A percentile compares a stretch with the other conserved stretches of the same genome.
phyloP scores from a whole-genome alignment of 768 basidiomycete genomes.

The Fistulinella prunicolor region DNA sequence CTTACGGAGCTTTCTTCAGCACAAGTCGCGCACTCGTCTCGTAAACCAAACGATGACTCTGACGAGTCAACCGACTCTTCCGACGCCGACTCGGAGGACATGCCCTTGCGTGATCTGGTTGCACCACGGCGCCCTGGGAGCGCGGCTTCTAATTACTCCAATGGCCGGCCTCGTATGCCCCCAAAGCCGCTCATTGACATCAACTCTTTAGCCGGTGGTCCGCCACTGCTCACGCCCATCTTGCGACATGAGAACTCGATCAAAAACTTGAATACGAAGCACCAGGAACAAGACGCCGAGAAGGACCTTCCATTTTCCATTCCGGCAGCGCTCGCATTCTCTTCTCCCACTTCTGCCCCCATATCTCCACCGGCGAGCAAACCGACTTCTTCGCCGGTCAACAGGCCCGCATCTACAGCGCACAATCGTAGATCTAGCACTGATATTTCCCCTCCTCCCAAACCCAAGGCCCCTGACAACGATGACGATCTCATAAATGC shows the following conservation, averaged over 20 bases:
- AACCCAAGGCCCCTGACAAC: conserved; percentile 10
- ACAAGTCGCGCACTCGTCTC: conserved; percentile 1
- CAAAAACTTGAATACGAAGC: conserved; percentile 17
- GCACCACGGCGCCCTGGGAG: conserved; percentile 67
- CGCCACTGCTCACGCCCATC: conserved; percentile 33
- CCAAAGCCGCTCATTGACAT: conserved; percentile 45
- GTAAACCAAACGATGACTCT: conserved; percentile 10
- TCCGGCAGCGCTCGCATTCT: conserved; percentile 22
- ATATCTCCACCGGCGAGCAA: conserved; percentile 14
- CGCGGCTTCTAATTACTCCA: conserved; percentile 38
- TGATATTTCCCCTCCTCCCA: conserved; percentile 10
- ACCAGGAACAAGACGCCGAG: conserved; percentile 19
- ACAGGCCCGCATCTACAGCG: conserved; percentile 1
- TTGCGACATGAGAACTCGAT: conserved; percentile 29
- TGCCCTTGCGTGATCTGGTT: conserved; percentile 62
- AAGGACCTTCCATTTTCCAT: conserved; percentile 31
- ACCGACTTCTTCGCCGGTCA: not conserved
- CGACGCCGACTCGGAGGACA: conserved; percentile 51
- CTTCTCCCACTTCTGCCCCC: conserved; percentile 19
- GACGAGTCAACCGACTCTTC: conserved; percentile 31
- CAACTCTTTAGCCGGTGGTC: conserved; percentile 32
- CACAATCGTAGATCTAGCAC: conserved; percentile 18
- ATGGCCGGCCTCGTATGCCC: conserved; percentile 30
- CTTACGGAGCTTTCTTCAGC: conserved; percentile 3
- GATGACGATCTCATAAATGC: conserved; percentile 32